These are phyloP conservation scores for Stemphylium lycopersici DNA, from an alignment of 2,329 filamentous ascomycete species.

Conservation along the genomic window DNA sequence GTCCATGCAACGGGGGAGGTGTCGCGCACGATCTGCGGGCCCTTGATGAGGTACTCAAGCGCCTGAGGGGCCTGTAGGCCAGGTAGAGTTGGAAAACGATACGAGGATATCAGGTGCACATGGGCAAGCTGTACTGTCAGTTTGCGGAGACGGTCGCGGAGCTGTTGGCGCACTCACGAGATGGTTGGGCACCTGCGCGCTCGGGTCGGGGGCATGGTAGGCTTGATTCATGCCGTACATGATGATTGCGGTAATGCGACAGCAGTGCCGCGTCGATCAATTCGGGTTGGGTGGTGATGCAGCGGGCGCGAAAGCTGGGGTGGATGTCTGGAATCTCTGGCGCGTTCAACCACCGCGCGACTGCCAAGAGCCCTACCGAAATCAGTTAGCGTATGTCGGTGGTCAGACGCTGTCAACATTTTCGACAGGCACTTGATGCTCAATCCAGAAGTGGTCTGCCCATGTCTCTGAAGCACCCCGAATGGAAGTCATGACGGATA, in stretches of 20 bases:
- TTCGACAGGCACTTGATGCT: no score
- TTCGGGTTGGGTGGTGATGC: constrained; percentile 16
- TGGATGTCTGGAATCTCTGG: constrained; percentile 27
- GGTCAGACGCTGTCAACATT: no score
- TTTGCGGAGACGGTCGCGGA: constrained; percentile 10
- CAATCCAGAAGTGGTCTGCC: no score
- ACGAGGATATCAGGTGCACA: constrained; percentile 86
- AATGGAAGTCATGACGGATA: no score
- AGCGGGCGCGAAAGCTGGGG: constrained; percentile 28
- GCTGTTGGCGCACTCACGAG: constrained; percentile 34
- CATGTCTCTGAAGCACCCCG: no score
- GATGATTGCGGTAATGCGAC: constrained; percentile 33
- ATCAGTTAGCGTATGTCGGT: not conserved
- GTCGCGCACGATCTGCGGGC: constrained; percentile 84
- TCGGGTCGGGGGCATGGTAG: constrained; percentile 43
- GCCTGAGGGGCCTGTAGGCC: constrained; percentile 77
- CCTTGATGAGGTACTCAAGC: constrained; percentile 80
- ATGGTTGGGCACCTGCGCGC: constrained; percentile 42
- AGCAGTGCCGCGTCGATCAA: constrained; percentile 25
- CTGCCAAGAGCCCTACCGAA: constrained; percentile 6
- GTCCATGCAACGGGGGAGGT: constrained; percentile 90
- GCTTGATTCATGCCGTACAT: constrained; percentile 47
- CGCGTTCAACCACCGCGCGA: constrained; percentile 26
- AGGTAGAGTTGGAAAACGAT: constrained; percentile 76
- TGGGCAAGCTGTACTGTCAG: constrained; percentile 71